These are phyloP conservation scores for Phytophthora foliorum DNA, from an alignment of 352 stramenopile genomes.

Conservation along the genomic window DNA sequence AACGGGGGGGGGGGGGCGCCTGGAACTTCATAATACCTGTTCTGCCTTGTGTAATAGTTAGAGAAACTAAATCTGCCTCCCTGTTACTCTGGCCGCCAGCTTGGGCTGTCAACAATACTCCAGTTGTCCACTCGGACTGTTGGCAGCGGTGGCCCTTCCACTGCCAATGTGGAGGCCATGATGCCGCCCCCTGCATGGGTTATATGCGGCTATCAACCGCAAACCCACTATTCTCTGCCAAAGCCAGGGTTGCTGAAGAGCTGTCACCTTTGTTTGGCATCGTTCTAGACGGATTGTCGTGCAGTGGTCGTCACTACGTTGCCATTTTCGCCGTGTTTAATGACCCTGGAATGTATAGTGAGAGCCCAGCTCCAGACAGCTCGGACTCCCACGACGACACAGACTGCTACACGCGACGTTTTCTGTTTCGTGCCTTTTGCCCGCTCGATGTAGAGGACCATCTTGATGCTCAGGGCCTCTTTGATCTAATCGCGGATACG, in stretches of 20 bases:
- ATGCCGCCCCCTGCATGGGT: no score
- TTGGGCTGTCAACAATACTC: no score
- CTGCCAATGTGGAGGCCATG: no score
- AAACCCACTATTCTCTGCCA: no score
- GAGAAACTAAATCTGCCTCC: no score
- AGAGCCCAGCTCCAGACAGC: background rate
- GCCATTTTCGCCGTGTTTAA: constrained; percentile 29
- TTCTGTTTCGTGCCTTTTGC: constrained; percentile 19
- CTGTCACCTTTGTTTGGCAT: constrained; percentile 15
- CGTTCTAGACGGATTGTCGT: constrained; percentile 18
- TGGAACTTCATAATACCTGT: no score
- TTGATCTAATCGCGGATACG: constrained; percentile 26
- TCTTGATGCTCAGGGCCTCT: constrained; percentile 14
- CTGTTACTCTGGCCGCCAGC: no score
- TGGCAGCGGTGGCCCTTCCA: no score
- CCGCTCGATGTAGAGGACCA: constrained; percentile 15
- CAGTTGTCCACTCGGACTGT: no score
- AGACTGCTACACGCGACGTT: constrained; percentile 21
- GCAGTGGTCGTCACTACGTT: constrained; percentile 20
- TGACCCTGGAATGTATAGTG: background rate
- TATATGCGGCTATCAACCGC: no score
- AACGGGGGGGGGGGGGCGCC: no score
- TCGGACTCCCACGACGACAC: constrained; percentile 24
- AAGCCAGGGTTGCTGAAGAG: constrained; percentile 11
- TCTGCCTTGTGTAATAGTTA: no score